Evolutionary conservation across 2,329 filamentous ascomycete species (phyloP), one percentile per base, ranked within the genome.

Genomic region (Fusarium staphyleae): DNA sequence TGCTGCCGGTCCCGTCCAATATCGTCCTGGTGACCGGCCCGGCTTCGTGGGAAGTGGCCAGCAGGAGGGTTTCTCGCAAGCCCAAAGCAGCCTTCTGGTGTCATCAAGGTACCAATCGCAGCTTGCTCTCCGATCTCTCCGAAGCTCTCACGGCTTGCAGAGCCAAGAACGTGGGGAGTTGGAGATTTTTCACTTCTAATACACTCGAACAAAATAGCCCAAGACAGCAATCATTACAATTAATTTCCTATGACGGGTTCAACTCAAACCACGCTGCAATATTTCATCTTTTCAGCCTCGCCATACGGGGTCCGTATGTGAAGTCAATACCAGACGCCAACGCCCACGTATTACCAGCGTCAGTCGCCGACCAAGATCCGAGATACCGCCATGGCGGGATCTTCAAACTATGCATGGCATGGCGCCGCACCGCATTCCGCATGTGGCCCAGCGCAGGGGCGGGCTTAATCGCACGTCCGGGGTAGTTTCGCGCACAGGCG

Each of bases 341-440:
- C 45, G 33, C 34, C 19, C 45, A 32, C 13, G 18, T 9, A 36
- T 40, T 43, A 13, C 19, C 24, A 30, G 24, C 40, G 28, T 35
- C 39, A 63, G 66, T 58, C 48, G 47, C 65, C 65, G 65, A 66
- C 45, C 40, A 55, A 66, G 50, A 63, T 64, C 65, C 65, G 65
- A 67, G 62, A 66, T 66, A 59, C 62, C 60, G 47, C 65, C 65
- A 50, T 50, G 52, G 39, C 49, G 48, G 51, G 40, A 64, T 66
- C 52, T 62, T 35, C 24, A 24, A 29, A 46, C 34, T 48, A 41
- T 59, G 34, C 40, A 60, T 46, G 22, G 24, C 48, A 35, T 48
- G 18, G 36, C 32, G 28, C 51, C 51, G 39, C 52, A 62, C 39
- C 49, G 35, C 29, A 14, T 61, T 37, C 49, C 47, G 44, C 46